Percentiles rank a stretch among this genome's conserved stretches.
Evolutionary conservation across 352 stramenopile species (phyloP).

Genomic region (Phytophthora parvispora): DNA sequence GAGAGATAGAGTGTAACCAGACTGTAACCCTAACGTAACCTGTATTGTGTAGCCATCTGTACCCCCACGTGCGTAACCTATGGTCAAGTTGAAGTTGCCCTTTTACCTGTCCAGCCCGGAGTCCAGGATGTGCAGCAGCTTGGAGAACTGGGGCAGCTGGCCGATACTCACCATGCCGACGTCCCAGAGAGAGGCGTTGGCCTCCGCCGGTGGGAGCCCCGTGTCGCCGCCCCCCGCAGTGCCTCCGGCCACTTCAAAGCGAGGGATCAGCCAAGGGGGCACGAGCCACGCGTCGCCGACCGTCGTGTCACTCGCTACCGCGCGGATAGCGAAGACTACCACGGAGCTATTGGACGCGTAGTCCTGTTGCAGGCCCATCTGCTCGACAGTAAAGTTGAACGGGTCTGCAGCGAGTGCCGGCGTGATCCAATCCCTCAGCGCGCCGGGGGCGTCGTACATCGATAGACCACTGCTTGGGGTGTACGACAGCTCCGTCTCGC

Average conservation of each 20-base stretch:
- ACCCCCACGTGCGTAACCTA: too few relatives aligned
- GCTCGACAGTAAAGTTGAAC: neutral
- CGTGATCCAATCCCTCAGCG: slow-evolving; percentile 4
- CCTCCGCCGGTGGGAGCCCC: slow-evolving; percentile 2
- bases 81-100: neutral
- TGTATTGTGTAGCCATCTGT: too few relatives aligned
- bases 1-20: too few relatives aligned
- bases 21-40: too few relatives aligned
- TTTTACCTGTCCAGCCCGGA: neutral
- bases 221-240: slow-evolving; percentile 1
- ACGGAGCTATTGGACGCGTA: neutral
- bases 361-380: neutral
- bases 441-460: neutral
- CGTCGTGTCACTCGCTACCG: neutral
- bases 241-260: neutral
- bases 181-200: slow-evolving; percentile 11
- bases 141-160: slow-evolving; percentile 17
- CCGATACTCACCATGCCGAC: neutral
- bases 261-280: slow-evolving; percentile 11
- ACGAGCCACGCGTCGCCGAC: neutral
- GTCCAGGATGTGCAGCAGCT: slow-evolving; percentile 11
- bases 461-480: neutral
- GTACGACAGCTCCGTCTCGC: neutral
- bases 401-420: neutral
- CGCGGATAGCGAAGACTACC: neutral